These are phyloP conservation scores for Triticum urartu DNA, from an alignment of 176 grass and related monocot genomes.

Conservation along the genomic window DNA sequence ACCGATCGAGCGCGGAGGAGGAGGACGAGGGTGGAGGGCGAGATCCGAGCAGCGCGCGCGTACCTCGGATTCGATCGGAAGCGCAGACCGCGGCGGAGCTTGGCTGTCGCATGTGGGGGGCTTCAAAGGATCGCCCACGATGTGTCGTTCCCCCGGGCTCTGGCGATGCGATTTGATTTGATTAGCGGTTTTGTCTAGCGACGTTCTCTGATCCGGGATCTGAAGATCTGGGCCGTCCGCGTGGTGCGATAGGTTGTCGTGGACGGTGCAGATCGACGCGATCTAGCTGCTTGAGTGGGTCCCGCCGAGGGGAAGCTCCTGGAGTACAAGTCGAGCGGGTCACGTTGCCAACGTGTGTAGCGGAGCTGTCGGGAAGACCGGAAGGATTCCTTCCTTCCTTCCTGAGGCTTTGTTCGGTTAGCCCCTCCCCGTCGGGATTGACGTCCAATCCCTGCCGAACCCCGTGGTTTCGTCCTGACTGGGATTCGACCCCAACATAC, in stretches of 20 bases:
- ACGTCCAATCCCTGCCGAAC: no score
- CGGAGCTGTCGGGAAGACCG: slow-evolving; percentile 1
- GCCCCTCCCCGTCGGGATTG: no score
- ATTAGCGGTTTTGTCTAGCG: slow-evolving; percentile 6
- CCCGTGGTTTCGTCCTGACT: no score
- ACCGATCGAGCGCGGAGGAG: not conserved
- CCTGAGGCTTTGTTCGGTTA: no score
- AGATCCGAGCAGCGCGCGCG: not conserved
- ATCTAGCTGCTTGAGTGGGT: not conserved
- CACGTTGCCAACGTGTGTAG: slow-evolving; percentile 20
- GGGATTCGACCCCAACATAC: no score
- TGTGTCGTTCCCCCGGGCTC: not conserved
- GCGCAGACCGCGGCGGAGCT: slow-evolving; percentile 13
- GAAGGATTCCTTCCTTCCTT: not conserved
- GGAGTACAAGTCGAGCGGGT: not conserved
- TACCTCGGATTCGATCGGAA: slow-evolving; percentile 30
- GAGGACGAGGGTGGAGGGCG: not conserved
- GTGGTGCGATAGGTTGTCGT: not conserved
- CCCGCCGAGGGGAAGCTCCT: not conserved
- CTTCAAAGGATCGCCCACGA: not conserved
- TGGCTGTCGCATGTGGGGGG: not conserved
- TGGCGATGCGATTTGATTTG: slow-evolving; percentile 7
- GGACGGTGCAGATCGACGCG: not conserved
- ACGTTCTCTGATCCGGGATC: not conserved
- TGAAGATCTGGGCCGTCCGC: not conserved